Conservation (phyloP, 2,329 filamentous ascomycete species). For the Diaporthe destruens region DNA sequence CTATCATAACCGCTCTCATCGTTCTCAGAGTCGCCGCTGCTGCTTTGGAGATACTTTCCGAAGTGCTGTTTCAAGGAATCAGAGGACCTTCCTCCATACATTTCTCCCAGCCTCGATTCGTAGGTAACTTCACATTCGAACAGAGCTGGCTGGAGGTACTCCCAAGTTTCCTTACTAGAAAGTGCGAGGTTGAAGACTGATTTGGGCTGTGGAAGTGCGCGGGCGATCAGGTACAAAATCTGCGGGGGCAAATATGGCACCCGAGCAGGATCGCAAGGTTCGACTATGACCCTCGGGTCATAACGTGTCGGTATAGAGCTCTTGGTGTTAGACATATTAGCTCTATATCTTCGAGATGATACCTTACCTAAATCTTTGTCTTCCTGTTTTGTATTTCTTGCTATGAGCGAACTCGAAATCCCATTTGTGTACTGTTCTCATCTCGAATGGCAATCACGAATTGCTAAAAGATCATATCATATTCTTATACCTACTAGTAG, state of each 20-base stretch:
- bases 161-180: background rate
- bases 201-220: background rate
- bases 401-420: no score
- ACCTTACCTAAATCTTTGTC: background rate
- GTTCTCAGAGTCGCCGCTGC: no score
- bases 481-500: no score
- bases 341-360: background rate
- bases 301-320: background rate
- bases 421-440: no score
- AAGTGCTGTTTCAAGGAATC: background rate
- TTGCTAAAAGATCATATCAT: no score
- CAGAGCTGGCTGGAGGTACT: background rate
- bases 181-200: background rate
- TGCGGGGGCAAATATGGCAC: background rate
- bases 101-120: background rate
- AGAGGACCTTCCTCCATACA: background rate
- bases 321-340: background rate
- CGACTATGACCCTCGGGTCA: background rate
- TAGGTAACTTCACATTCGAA: background rate
- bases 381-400: no score
- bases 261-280: background rate
- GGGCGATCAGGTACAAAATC: background rate
- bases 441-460: no score
- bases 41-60: background rate
- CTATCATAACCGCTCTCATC: no score